phyloP scores from a whole-genome alignment of 352 stramenopile species.

The Phytophthora pinifolia region DNA sequence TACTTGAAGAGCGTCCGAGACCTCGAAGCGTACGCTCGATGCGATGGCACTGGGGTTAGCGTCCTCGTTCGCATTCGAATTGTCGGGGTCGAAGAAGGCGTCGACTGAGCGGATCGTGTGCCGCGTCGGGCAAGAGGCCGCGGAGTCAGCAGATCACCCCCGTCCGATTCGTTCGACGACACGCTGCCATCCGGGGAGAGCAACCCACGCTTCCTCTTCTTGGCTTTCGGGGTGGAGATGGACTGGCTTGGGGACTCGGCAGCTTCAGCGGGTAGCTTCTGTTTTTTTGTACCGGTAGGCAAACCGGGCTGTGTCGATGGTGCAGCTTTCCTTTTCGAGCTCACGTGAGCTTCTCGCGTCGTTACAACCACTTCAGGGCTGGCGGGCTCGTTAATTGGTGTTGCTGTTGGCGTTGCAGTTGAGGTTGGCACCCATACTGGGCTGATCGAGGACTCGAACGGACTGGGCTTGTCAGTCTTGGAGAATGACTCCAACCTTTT shows the following conservation, averaged over 20 bases:
- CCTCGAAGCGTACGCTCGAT: conserved; percentile 46
- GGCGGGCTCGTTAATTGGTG: conserved; percentile 8
- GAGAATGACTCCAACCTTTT: conserved; percentile 28
- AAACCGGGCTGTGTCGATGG: conserved; percentile 3
- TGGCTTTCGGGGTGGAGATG: conserved; percentile 13
- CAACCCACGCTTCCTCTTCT: conserved; percentile 21
- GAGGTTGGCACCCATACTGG: conserved; percentile 21
- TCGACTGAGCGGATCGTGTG: conserved; percentile 30
- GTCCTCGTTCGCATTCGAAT: conserved; percentile 50
- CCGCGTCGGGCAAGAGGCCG: conserved; percentile 17
- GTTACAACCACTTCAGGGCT: conserved; percentile 1
- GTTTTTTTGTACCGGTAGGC: conserved; percentile 17
- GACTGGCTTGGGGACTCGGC: conserved; percentile 7
- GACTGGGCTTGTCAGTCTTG: conserved; percentile 9
- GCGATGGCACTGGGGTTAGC: conserved; percentile 51
- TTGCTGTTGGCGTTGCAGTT: conserved; percentile 11
- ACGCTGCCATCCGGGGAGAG: conserved; percentile 12
- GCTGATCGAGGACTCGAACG: conserved; percentile 32
- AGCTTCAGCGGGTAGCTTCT: conserved; percentile 9
- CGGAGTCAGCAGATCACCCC: conserved; percentile 16
- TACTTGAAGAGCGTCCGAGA: conserved; percentile 68
- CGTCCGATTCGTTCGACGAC: conserved; percentile 7
- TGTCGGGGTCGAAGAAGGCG: conserved; percentile 43
- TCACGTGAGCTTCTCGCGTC: background rate
- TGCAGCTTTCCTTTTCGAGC: conserved; percentile 18